Evolutionary conservation across 2,329 filamentous ascomycete species (phyloP).

Genomic region (Lachnellula occidentalis): DNA sequence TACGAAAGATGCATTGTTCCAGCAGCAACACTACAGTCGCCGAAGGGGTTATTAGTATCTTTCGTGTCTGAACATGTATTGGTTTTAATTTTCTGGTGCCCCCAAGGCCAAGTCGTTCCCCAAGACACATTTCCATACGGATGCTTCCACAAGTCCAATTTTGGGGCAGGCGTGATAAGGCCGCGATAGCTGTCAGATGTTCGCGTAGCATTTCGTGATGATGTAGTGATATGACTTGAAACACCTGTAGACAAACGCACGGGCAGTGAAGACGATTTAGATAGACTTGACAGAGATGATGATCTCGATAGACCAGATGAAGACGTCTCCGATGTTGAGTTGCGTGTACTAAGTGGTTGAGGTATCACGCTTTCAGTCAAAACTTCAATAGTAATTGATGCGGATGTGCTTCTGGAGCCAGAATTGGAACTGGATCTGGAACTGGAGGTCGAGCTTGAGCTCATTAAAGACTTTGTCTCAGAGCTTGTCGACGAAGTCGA

Average conservation of each 20-base stretch:
- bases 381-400: neutral
- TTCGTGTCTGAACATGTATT: neutral
- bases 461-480: neutral
- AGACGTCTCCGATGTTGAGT: neutral
- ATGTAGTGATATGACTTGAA: neutral
- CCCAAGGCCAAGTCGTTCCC: neutral
- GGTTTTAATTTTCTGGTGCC: neutral
- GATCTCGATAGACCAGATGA: neutral
- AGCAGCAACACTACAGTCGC: constrained; percentile 10
- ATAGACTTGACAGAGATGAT: neutral
- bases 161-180: neutral
- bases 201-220: neutral
- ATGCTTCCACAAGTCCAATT: neutral
- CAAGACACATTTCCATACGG: neutral
- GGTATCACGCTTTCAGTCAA: neutral
- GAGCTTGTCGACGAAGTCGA: neutral
- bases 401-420: neutral
- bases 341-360: neutral
- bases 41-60: neutral
- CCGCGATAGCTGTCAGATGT: neutral
- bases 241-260: neutral
- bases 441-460: neutral
- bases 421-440: no score
- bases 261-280: neutral
- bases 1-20: constrained; percentile 15